These are phyloP conservation scores for Solanum sitiens DNA, from an alignment of 257 asterid species.

Conservation along the genomic window DNA sequence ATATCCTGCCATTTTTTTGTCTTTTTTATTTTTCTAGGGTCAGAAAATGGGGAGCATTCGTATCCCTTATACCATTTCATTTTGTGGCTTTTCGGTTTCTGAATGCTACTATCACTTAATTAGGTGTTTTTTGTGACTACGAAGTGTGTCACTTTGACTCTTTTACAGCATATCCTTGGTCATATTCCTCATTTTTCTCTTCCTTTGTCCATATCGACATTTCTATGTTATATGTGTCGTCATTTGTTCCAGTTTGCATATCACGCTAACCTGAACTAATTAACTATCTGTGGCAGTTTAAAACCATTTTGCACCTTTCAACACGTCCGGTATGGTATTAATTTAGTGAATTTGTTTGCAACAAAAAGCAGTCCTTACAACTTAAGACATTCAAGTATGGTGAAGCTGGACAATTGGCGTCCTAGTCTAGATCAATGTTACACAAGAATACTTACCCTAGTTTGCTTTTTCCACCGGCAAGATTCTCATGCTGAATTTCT, in stretches of 20 bases:
- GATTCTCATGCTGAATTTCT: neutral
- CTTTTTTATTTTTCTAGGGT: neutral
- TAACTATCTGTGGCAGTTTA: neutral
- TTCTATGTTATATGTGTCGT: neutral
- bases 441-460: neutral
- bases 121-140: neutral
- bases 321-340: no score
- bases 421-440: neutral
- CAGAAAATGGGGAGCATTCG: neutral
- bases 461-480: no score
- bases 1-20: constrained; percentile 14
- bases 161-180: constrained; percentile 15
- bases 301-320: neutral
- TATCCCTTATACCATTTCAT: neutral
- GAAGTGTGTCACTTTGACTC: neutral
- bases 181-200: constrained; percentile 2
- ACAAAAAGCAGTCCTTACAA: neutral
- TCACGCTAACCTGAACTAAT: neutral
- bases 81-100: neutral
- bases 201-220: neutral
- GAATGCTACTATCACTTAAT: neutral
- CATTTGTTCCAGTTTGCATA: neutral
- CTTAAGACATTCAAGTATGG: neutral
- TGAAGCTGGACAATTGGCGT: neutral
- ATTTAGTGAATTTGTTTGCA: no score